These are phyloP conservation scores for Backusella macrospora DNA, from an alignment of 192 early-diverging fungal species.

Conservation along the genomic window DNA sequence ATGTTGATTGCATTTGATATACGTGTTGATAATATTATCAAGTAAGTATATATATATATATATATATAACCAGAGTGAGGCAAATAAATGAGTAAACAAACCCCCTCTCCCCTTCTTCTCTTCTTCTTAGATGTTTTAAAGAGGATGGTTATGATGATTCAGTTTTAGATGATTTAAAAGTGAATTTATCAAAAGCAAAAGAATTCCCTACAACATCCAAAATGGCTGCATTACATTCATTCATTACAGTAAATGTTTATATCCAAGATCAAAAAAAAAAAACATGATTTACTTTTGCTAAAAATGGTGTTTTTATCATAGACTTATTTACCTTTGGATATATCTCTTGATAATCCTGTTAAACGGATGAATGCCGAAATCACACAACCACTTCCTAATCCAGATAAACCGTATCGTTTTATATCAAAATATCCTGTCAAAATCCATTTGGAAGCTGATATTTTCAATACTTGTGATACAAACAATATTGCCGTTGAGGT, in stretches of 20 bases:
- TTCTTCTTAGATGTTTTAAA: conserved; percentile 16
- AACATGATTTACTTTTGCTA: no score
- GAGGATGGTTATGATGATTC: conserved; percentile 25
- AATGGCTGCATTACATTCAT: conserved; percentile 33
- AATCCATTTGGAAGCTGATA: conserved; percentile 30
- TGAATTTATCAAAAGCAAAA: conserved; percentile 38
- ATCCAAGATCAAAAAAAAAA: no score
- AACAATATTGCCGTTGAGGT: conserved; percentile 36
- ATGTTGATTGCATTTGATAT: conserved; percentile 47
- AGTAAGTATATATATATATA: conserved; percentile 30
- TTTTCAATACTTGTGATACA: conserved; percentile 23
- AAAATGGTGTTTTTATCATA: background rate
- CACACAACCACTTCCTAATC: conserved; percentile 25
- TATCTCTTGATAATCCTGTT: conserved; percentile 30
- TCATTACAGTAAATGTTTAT: conserved; percentile 30
- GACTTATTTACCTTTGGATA: conserved; percentile 33
- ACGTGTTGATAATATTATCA: conserved; percentile 40
- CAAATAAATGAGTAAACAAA: no score
- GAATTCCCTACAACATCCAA: conserved; percentile 36
- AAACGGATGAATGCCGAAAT: conserved; percentile 30
- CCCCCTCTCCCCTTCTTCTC: background rate
- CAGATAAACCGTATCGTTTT: conserved; percentile 33
- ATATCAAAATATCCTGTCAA: conserved; percentile 22
- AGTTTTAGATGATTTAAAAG: conserved; percentile 39
- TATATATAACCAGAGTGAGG: background rate